Evolutionary conservation across 2,329 filamentous ascomycete genomes (phyloP).

Genomic region (Aureobasidium namibiae): DNA sequence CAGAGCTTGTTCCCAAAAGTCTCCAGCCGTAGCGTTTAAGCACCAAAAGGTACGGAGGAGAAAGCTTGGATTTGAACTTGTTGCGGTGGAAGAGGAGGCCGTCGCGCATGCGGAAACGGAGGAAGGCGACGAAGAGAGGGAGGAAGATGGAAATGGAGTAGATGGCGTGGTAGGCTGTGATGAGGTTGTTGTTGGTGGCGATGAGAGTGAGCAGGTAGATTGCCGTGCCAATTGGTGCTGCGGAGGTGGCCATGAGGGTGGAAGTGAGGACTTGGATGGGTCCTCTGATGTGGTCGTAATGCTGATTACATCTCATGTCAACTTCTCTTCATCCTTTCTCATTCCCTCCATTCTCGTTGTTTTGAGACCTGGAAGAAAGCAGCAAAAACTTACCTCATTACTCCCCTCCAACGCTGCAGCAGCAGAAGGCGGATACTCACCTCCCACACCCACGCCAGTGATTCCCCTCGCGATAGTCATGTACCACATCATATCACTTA

Average conservation of each 20-base stretch:
- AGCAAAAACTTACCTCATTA: slow-evolving; percentile 31
- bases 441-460: slow-evolving; percentile 28
- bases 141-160: slow-evolving; percentile 39
- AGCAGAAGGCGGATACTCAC: slow-evolving; percentile 42
- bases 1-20: slow-evolving; percentile 32
- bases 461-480: slow-evolving; percentile 42
- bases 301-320: slow-evolving; percentile 12
- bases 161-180: slow-evolving; percentile 33
- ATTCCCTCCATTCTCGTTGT: too few species aligned
- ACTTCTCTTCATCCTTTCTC: too few species aligned
- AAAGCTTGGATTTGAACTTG: slow-evolving; percentile 37
- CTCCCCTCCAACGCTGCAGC: slow-evolving; percentile 41
- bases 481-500: slow-evolving; percentile 45
- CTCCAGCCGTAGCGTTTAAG: slow-evolving; percentile 39
- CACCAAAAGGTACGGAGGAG: slow-evolving; percentile 38
- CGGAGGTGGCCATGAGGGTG: slow-evolving; percentile 4
- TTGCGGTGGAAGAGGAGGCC: slow-evolving; percentile 40
- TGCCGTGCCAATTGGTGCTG: slow-evolving; percentile 2
- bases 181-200: slow-evolving; percentile 28
- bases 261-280: slow-evolving; percentile 2
- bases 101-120: slow-evolving; percentile 33
- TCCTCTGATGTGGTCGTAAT: slow-evolving; percentile 21
- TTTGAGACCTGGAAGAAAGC: neutral
- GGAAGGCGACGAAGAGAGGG: slow-evolving; percentile 33
- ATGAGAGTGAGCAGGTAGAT: slow-evolving; percentile 33